Base-by-base conservation (phyloP, 1,284 basidiomycete genomes). In the Pyrrhoderma lamaoense region DNA sequence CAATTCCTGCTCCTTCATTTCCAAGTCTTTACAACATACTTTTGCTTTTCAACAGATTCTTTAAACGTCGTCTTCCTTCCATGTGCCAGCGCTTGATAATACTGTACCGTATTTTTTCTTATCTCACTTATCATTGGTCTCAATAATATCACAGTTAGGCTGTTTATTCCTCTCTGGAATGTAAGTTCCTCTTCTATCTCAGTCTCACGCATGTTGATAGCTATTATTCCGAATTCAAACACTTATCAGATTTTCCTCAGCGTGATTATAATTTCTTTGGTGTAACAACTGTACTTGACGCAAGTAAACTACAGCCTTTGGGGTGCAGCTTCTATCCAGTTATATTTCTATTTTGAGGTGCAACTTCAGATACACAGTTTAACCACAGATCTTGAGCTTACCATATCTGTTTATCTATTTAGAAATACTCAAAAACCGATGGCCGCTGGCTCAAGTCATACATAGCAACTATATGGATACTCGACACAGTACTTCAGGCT, bases 401-500 rank as follows among this genome's bases (percentile, higher is more conserved):
- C 35, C 35, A 37, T 11, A 9, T 16, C 9, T 37, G 16, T 11
- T 37, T 37, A n/a, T 37, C 11, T 37, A 16, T 37, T 37, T 37
- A 37, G 35, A 37, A 37, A 11, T 37, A 9, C 9, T 37, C 11
- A 16, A 37, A 37, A 16, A 37, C 35, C 9, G 44, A 45, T 19
- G 23, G 22, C 27, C 23, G n/a, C 34, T 51, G 18, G n/a, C 49
- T 45, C 31, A 45, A 19, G 25, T 14, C n/a, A 16, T 25, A 45
- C 14, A 43, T 48, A 3, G 27, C 48, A n/a, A n/a, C 44, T 18
- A 25, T 52, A 2, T 39, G 45, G 52, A 23, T 42, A 19, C 49
- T 54, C 14, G 49, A 54, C 19, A 54, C 52, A 7, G 39, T 45
- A 8, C 52, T 50, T 23, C 52, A 54, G 21, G 35, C 43, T 14